Percentiles rank a stretch among this genome's conserved stretches.
phyloP scores from a whole-genome alignment of 495 filamentous ascomycete species.

The Geoglossum glabrum region DNA sequence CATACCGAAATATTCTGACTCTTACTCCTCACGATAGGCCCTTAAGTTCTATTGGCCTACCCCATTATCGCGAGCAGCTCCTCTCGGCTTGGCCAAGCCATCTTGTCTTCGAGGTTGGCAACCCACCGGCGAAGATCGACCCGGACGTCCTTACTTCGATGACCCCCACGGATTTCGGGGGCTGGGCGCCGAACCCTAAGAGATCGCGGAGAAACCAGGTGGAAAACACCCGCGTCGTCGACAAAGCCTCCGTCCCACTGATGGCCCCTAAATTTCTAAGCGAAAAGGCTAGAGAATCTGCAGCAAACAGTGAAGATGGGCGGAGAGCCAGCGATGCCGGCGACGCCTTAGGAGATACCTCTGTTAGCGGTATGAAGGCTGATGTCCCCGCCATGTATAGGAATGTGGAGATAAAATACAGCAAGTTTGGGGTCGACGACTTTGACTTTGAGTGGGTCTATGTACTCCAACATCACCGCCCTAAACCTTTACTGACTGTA shows the following conservation, averaged over 20 bases:
- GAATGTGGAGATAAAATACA: slow-evolving; percentile 90
- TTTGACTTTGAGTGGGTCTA: slow-evolving; percentile 74
- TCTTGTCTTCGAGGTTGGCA: slow-evolving; percentile 62
- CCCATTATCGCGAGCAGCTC: slow-evolving; percentile 73
- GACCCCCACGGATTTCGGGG: slow-evolving; percentile 46
- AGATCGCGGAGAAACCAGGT: slow-evolving; percentile 58
- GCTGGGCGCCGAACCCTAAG: slow-evolving; percentile 58
- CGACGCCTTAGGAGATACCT: slow-evolving; percentile 28
- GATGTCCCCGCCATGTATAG: slow-evolving; percentile 74
- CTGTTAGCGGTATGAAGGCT: slow-evolving; percentile 26
- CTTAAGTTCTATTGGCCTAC: slow-evolving; percentile 71
- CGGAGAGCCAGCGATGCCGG: slow-evolving; percentile 37
- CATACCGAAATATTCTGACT: slow-evolving; percentile 1
- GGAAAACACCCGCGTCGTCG: slow-evolving; percentile 47
- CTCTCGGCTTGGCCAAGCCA: slow-evolving; percentile 80
- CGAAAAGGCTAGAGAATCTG: slow-evolving; percentile 61
- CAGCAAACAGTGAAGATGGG: slow-evolving; percentile 24
- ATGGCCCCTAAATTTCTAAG: slow-evolving; percentile 76
- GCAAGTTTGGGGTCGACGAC: slow-evolving; percentile 90
- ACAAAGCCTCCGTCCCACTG: slow-evolving; percentile 32
- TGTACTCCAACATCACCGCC: not conserved
- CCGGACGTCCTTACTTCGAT: slow-evolving; percentile 47
- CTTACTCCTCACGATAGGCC: slow-evolving; percentile 31
- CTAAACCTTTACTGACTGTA: not conserved
- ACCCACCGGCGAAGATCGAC: slow-evolving; percentile 58